Conservation (phyloP, 2,329 filamentous ascomycete genomes). For the Ramularia endophylla region DNA sequence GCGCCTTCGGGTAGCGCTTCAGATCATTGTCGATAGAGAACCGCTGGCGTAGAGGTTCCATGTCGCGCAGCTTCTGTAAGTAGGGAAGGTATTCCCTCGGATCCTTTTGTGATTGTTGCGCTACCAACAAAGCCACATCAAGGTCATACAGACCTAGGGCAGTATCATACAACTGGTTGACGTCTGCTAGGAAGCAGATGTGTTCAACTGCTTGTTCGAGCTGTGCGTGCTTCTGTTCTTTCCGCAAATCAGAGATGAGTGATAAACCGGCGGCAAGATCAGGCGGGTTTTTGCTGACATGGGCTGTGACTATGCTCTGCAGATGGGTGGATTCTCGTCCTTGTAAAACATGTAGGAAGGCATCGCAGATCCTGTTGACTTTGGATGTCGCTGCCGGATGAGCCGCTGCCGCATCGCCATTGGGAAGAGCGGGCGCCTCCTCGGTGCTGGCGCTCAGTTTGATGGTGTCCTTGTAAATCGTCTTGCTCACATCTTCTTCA, state of each 20-base stretch:
- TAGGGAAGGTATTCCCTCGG: slow-evolving; percentile 94
- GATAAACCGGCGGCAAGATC: slow-evolving; percentile 78
- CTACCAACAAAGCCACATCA: slow-evolving; percentile 81
- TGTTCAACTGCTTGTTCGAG: slow-evolving; percentile 90
- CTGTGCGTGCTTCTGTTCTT: slow-evolving; percentile 58
- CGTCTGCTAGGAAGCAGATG: slow-evolving; percentile 94
- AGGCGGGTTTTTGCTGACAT: slow-evolving; percentile 88
- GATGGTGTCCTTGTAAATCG: slow-evolving; percentile 86
- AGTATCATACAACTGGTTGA: slow-evolving; percentile 85
- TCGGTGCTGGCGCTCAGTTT: too few species aligned
- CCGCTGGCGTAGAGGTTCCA: slow-evolving; percentile 63
- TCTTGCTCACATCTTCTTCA: slow-evolving; percentile 87
- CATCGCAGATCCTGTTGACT: slow-evolving; percentile 83
- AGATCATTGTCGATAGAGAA: slow-evolving; percentile 90
- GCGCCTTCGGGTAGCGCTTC: slow-evolving; percentile 67
- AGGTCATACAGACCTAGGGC: slow-evolving; percentile 88
- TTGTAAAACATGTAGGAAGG: slow-evolving; percentile 64
- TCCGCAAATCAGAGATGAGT: slow-evolving; percentile 67
- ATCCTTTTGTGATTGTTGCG: slow-evolving; percentile 93
- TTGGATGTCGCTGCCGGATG: slow-evolving; percentile 46
- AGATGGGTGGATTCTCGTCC: slow-evolving; percentile 59
- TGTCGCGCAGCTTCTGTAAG: slow-evolving; percentile 75
- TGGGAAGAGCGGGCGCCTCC: slow-evolving; percentile 21
- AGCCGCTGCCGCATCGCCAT: slow-evolving; percentile 6
- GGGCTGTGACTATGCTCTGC: slow-evolving; percentile 89